Base-by-base conservation (phyloP, 1,139 yeast species). In the Yamadazyma songkhlaensis region DNA sequence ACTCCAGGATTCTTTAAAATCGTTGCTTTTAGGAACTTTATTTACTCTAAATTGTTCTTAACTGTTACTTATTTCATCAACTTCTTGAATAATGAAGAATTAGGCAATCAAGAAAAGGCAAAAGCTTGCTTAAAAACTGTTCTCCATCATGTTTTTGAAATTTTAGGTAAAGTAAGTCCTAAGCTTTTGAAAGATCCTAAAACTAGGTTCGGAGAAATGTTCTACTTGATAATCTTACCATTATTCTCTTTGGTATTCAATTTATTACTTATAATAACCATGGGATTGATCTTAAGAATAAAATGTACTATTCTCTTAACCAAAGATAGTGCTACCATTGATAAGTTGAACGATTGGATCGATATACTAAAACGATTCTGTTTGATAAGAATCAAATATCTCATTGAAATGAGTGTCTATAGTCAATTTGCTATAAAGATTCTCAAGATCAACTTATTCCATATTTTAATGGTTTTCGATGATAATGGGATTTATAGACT, bases 401-500 rank as follows among this genome's bases (percentile, higher is more conserved):
- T 46, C 29, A 40, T 43, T 12, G 30, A 29, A 23, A 31, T 42
- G 32, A 21, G 30, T 11, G n/a, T 25, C 1, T 25, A 31, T 11
- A 37, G 35, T 20, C 36, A 35, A 21, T 13, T 22, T 23, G 65
- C 10, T 22, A 13, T 28, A 7, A 44, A 44, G 29, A 9, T 33
- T 2, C 10, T 40, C 2, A 45, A 35, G 42, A 29, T 30, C 22
- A 34, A 17, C 10, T 33, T 41, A 39, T 47, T 32, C 25, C 31
- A 27, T 25, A 24, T 35, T 2, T 40, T 35, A 9, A 13, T 30
- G 10, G 30, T 17, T 26, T 34, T 28, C 28, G 46, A 41, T 31
- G 46, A 42, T 9, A 40, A 37, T 13, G 46, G 45, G 10, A 37
- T 45, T 21, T 50, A 48, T 29, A 41, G 41, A 27, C 31, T 43